A percentile compares a stretch with the other conserved stretches of the same genome.
phyloP scores from a whole-genome alignment of 495 filamentous ascomycete genomes.

The Xylaria nigripes region DNA sequence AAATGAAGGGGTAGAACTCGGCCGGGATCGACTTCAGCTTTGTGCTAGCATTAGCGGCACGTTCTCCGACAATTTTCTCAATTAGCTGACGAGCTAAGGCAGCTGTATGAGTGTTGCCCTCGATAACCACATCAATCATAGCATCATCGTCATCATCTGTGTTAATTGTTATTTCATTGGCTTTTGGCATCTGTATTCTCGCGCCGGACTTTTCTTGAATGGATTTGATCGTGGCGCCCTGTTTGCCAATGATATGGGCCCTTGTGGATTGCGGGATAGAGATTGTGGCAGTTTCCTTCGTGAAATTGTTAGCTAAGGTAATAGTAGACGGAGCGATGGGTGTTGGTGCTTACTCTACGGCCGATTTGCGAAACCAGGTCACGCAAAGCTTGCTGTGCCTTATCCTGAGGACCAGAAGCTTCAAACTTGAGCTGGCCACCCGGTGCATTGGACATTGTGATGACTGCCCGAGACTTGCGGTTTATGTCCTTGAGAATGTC shows the following conservation, averaged over 20 bases:
- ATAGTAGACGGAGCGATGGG: not conserved
- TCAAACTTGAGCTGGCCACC: constrained; percentile 66
- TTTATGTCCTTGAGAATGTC: constrained; percentile 86
- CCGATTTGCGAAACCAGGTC: constrained; percentile 80
- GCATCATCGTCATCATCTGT: constrained; percentile 64
- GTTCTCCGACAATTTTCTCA: constrained; percentile 74
- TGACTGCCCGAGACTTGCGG: constrained; percentile 72
- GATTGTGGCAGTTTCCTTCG: constrained; percentile 62
- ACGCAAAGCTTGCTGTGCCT: constrained; percentile 72
- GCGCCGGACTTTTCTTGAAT: constrained; percentile 80
- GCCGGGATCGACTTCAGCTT: constrained; percentile 74
- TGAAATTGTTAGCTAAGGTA: constrained; percentile 12
- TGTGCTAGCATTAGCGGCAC: constrained; percentile 68
- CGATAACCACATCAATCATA: constrained; percentile 75
- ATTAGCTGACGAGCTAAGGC: constrained; percentile 76
- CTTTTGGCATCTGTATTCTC: constrained; percentile 77
- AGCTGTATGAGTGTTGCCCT: constrained; percentile 80
- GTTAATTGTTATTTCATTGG: constrained; percentile 45
- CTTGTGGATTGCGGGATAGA: constrained; percentile 75
- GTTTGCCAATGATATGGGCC: constrained; percentile 82
- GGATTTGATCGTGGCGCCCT: constrained; percentile 80
- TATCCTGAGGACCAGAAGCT: constrained; percentile 68
- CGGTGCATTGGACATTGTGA: constrained; percentile 62
- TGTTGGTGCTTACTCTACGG: constrained; percentile 54
- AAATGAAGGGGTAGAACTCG: constrained; percentile 93